phyloP scores from a whole-genome alignment of 257 asterid species.

The Salvia rosmarinus region DNA sequence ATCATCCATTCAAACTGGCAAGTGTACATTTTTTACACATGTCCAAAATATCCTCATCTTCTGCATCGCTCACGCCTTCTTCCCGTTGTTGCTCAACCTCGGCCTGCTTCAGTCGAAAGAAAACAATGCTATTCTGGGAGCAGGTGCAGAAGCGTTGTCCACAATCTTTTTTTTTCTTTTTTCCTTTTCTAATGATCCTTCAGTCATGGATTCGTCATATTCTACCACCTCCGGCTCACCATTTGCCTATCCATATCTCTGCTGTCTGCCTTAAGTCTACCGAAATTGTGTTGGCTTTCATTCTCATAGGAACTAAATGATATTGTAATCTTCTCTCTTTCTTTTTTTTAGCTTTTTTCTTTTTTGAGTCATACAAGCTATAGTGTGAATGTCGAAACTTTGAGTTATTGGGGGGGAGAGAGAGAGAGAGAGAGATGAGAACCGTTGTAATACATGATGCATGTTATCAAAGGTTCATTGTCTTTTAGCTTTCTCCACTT shows the following conservation, averaged over 20 bases:
- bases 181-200: background rate
- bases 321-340: conserved; percentile 34
- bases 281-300: conserved; percentile 50
- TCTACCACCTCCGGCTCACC: too few relatives aligned
- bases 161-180: conserved; percentile 24
- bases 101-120: conserved; percentile 64
- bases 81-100: conserved; percentile 78
- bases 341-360: conserved; percentile 20
- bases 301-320: conserved; percentile 48
- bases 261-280: conserved; percentile 35
- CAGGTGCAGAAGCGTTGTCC: conserved; percentile 93
- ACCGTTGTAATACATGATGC: conserved; percentile 61
- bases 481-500: conserved; percentile 26
- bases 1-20: conserved; percentile 49
- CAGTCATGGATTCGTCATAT: conserved; percentile 24
- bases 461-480: conserved; percentile 39
- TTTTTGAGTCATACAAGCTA: conserved; percentile 51
- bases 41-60: conserved; percentile 42
- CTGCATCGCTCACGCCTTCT: background rate
- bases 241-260: conserved; percentile 32
- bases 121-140: conserved; percentile 42
- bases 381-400: conserved; percentile 67
- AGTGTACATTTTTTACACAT: conserved; percentile 84
- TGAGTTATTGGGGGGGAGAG: conserved; percentile 51
- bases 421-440: background rate